Evolutionary conservation across 2,329 filamentous ascomycete genomes (phyloP), one percentile per base, ranked within the genome.

Genomic region (Lasiodiplodia sp.): DNA sequence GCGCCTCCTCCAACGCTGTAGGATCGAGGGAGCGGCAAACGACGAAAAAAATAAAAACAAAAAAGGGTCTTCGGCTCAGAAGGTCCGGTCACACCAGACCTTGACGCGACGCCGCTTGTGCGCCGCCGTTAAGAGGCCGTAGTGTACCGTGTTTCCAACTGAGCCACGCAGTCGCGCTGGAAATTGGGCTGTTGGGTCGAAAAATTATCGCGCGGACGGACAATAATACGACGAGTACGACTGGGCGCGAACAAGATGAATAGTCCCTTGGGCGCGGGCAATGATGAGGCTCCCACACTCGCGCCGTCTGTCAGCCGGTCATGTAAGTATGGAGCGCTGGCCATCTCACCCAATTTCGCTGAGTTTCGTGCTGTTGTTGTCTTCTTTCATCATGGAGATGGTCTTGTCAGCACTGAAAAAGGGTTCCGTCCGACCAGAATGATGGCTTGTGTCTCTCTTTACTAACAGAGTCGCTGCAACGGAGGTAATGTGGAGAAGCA

Each of bases 61-160:
- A 64, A 64, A 64, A 52, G 47, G 44, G 25, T 38, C 47, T 38
- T 38, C 28, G 44, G 58, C 11, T 16, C 14, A 7, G n/a, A 14
- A 23, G 38, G 37, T 28, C 38, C 56, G 4, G 58, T 16, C 34
- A 47, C 18, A 21, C 44, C 18, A 21, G 40, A 7, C 40, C n/a
- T 47, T 47, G 44, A 47, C 44, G 21, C 10, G 44, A 47, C 44
- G 44, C 44, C n/a, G 37, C 55, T 52, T 57, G 55, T 21, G 55
- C 56, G 56, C 58, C 60, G 60, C 21, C 60, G 47, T 47, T 21
- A 47, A 52, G 18, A 16, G 44, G 47, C 60, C 60, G 60, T 64
- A 64, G 60, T 64, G 60, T 64, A 52, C 60, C 60, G 25, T n/a
- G 21, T 49, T 6, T 21, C 14, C n/a, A 10, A 21, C n/a, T 40